Evolutionary conservation across 1,139 yeast species (phyloP).

Genomic region (Pichia sp.): DNA sequence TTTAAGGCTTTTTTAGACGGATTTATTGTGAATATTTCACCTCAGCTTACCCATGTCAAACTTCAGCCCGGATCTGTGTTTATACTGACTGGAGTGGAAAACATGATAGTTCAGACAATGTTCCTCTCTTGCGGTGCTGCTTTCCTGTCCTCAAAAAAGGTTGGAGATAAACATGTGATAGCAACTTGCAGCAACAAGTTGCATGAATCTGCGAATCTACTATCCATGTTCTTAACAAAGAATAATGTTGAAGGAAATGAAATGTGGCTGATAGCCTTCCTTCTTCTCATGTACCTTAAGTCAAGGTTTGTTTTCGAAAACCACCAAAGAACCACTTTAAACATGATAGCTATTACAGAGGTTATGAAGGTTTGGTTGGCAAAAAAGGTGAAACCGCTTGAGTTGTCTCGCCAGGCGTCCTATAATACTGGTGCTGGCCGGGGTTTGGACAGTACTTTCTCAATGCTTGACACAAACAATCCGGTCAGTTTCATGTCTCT

Average conservation of each 20-base stretch:
- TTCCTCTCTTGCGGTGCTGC: slow-evolving; percentile 35
- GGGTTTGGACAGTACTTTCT: no score
- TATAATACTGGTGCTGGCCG: no score
- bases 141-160: slow-evolving; percentile 9
- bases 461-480: no score
- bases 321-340: slow-evolving; percentile 13
- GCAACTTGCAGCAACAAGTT: slow-evolving; percentile 5
- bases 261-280: slow-evolving; percentile 20
- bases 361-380: slow-evolving; percentile 18
- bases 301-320: slow-evolving; percentile 19
- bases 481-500: no score
- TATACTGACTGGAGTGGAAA: slow-evolving; percentile 26
- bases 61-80: slow-evolving; percentile 35
- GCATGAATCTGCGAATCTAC: slow-evolving; percentile 8
- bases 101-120: slow-evolving; percentile 27
- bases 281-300: slow-evolving; percentile 17
- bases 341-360: slow-evolving; percentile 18
- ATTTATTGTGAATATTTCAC: slow-evolving; percentile 34
- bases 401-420: no score
- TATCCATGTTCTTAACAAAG: neutral
- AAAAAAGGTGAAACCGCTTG: no score
- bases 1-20: slow-evolving; percentile 32
- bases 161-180: slow-evolving; percentile 3
- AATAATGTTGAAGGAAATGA: slow-evolving; percentile 16
- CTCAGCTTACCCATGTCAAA: slow-evolving; percentile 35